These are phyloP conservation scores for Epichloe scottii DNA, from an alignment of 2,329 filamentous ascomycete species.

Conservation along the genomic window DNA sequence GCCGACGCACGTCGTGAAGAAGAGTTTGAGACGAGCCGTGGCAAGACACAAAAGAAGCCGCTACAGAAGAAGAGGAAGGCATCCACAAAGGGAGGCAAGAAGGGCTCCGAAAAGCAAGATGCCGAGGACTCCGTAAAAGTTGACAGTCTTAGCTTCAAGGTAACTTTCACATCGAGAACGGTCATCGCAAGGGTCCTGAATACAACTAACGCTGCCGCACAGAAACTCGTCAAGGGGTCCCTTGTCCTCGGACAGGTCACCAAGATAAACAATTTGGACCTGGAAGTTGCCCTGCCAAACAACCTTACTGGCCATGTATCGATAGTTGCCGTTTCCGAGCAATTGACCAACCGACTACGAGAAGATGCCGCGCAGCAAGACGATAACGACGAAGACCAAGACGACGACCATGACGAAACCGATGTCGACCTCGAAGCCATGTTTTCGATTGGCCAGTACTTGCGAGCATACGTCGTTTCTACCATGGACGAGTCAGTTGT, in stretches of 20 bases:
- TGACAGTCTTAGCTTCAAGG: slow-evolving; percentile 83
- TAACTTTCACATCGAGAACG: slow-evolving; percentile 23
- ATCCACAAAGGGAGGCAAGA: slow-evolving; percentile 39
- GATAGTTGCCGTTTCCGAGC: slow-evolving; percentile 79
- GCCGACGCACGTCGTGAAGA: slow-evolving; percentile 87
- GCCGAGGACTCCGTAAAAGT: slow-evolving; percentile 54
- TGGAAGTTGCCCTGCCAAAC: slow-evolving; percentile 79
- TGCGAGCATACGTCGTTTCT: slow-evolving; percentile 72
- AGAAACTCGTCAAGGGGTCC: slow-evolving; percentile 77
- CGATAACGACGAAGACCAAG: slow-evolving; percentile 32
- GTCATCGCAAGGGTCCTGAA: slow-evolving; percentile 1
- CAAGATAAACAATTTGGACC: slow-evolving; percentile 65
- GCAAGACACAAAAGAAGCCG: slow-evolving; percentile 33
- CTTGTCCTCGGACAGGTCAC: slow-evolving; percentile 78
- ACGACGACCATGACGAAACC: slow-evolving; percentile 32
- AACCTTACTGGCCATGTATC: slow-evolving; percentile 84
- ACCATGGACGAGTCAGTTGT: slow-evolving; percentile 53
- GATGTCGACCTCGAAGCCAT: slow-evolving; percentile 62
- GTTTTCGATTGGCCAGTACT: slow-evolving; percentile 75
- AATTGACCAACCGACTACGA: slow-evolving; percentile 65
- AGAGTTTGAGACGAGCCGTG: slow-evolving; percentile 40
- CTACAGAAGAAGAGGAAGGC: slow-evolving; percentile 40
- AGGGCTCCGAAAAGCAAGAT: slow-evolving; percentile 29
- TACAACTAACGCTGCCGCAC: slow-evolving; percentile 14
- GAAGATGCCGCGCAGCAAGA: slow-evolving; percentile 44